Evolutionary conservation across 2,329 filamentous ascomycete genomes (phyloP), one percentile per base, ranked within the genome.

Genomic region (Ophiostoma fasciatum): DNA sequence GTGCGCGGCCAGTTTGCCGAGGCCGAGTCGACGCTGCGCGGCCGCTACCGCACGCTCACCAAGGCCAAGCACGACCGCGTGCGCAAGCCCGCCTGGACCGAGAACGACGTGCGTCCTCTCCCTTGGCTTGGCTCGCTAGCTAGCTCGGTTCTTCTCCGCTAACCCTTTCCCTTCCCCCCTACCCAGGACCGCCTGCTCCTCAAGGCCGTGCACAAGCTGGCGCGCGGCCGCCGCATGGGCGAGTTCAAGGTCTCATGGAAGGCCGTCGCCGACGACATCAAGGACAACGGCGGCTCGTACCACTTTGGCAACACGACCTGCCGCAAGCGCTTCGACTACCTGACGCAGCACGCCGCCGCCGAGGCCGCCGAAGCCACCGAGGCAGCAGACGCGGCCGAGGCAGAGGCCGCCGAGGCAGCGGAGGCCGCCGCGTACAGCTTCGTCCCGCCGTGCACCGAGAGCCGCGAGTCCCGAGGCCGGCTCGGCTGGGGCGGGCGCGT

Each of bases 21-120:
- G 46, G 74, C 77, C 2, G 78, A 82, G 54, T 80, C 78, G 10
- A 85, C 81, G 1, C 61, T 87, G 26, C 66, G 81, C 12, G 81
- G 81, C 0, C 66, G 78, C 0, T 74, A 69, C 45, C 63, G 80
- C 5, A 71, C 66, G 3, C 52, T 83, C 46, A 81, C 71, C 7
- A 82, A 82, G 57, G 55, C 57, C 11, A 71, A 71, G 46, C 61
- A 66, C 23, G 63, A 71, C 38, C 62, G 80, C 6, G 68, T 81
- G 3, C 63, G 81, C 7, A 74, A 71, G 52, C 79, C 80, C 0
- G 55, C 65, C 39, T 85, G 79, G 78, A 61, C 53, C 1, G 57
- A 61, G 0, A 54, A 59, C 2, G 78, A 85, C 56, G 78, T 82
- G 55, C 65, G 78, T 64, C 6, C 12, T 17, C 10, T 18, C 14